These are phyloP conservation scores for Pluteus cervinus DNA, from an alignment of 768 basidiomycete species.

Conservation along the genomic window DNA sequence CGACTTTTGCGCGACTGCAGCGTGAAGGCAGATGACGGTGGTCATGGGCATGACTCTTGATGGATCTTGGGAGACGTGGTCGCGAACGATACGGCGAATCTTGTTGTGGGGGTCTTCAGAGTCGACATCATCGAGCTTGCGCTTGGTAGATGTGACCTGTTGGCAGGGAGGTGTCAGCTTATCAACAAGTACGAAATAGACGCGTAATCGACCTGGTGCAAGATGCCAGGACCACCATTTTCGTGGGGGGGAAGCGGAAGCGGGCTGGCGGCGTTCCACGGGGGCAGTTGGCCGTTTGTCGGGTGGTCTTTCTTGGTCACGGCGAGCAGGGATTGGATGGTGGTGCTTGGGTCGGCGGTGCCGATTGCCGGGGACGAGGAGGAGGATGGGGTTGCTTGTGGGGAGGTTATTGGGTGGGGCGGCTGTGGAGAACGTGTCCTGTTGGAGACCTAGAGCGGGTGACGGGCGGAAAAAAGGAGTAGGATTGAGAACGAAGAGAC, in stretches of 20 bases:
- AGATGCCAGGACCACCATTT: conserved; percentile 18
- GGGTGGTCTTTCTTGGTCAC: conserved; percentile 39
- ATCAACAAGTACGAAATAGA: conserved; percentile 4
- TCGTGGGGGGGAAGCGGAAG: conserved; percentile 20
- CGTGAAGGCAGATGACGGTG: conserved; percentile 84
- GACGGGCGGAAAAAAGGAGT: conserved; percentile 13
- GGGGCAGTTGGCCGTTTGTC: conserved; percentile 34
- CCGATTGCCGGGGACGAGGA: conserved; percentile 17
- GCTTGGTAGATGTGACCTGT: conserved; percentile 58
- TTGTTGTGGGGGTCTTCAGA: conserved; percentile 67
- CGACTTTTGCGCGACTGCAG: conserved; percentile 92
- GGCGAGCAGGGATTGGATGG: conserved; percentile 46
- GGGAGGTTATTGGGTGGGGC: conserved; percentile 8
- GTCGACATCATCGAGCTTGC: conserved; percentile 65
- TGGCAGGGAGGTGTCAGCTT: conserved; percentile 13
- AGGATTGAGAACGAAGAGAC: conserved; percentile 10
- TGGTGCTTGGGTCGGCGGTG: conserved; percentile 36
- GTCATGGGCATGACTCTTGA: conserved; percentile 81
- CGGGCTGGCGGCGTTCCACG: conserved; percentile 26
- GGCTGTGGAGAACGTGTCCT: conserved; percentile 8
- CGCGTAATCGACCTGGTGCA: conserved; percentile 31
- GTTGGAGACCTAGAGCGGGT: conserved; percentile 16
- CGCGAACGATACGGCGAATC: conserved; percentile 79
- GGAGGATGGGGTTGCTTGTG: conserved; percentile 8
- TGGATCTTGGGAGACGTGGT: conserved; percentile 74